A percentile compares a stretch with the other conserved stretches of the same genome.
Evolutionary conservation across 139 green algal species (phyloP).

Genomic region (Asterochloris sp.): DNA sequence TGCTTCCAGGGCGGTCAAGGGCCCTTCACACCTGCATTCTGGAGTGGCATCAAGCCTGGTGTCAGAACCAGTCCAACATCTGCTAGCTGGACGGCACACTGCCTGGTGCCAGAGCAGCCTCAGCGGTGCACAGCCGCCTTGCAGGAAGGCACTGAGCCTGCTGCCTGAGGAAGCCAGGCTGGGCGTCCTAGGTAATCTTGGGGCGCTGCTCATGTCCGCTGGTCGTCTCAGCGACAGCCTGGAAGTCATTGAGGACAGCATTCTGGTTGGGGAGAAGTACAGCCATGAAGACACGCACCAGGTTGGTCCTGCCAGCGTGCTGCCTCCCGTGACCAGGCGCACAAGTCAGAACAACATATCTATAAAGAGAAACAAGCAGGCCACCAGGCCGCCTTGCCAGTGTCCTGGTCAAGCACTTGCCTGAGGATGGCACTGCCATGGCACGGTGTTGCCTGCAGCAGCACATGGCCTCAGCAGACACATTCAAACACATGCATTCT

Average conservation of each 20-base stretch:
- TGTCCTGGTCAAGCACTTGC: neutral
- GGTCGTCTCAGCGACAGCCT: slow-evolving; percentile 25
- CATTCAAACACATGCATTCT: neutral
- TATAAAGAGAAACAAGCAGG: too few relatives aligned
- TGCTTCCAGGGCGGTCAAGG: too few relatives aligned
- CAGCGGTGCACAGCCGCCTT: too few relatives aligned
- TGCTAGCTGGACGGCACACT: too few relatives aligned
- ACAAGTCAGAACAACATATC: neutral
- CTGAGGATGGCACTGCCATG: neutral
- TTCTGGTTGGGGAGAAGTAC: neutral
- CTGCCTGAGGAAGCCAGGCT: neutral
- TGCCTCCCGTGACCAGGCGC: neutral
- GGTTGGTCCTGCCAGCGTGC: neutral
- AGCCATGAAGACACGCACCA: neutral
- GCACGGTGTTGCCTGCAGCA: neutral
- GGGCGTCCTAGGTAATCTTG: slow-evolving; percentile 38
- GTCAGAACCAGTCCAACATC: too few relatives aligned
- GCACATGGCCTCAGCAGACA: neutral
- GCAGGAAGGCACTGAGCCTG: slow-evolving; percentile 8
- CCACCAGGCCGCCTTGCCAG: too few relatives aligned
- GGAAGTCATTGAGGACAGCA: neutral
- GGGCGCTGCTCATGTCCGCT: slow-evolving; percentile 47
- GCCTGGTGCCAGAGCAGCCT: too few relatives aligned
- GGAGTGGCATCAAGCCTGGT: neutral
- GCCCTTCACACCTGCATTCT: too few relatives aligned